Conservation (phyloP, 2,329 filamentous ascomycete species). For the Aspergillus phoenicis region DNA sequence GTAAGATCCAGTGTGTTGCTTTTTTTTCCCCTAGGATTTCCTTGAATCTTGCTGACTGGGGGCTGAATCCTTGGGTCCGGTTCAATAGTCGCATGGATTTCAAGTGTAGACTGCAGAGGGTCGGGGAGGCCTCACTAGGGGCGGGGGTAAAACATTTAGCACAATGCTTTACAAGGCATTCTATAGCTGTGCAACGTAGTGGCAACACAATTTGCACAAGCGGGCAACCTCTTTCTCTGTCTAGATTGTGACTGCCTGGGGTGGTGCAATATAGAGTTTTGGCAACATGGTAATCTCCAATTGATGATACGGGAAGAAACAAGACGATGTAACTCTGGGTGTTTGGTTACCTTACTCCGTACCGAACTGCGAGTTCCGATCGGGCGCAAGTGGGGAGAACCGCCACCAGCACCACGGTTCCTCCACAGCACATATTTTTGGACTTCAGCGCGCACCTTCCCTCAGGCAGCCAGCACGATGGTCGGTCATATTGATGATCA, state of each 20-base stretch:
- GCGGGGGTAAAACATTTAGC: not conserved
- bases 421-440: conserved; percentile 6
- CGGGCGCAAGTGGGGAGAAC: conserved; percentile 5
- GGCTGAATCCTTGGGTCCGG: conserved; percentile 4
- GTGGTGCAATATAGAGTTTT: not conserved
- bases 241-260: not conserved
- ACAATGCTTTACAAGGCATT: not conserved
- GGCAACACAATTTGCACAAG: not conserved
- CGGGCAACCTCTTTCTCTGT: not conserved
- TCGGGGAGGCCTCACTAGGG: not conserved
- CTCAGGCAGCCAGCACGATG: not conserved
- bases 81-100: not conserved
- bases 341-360: not conserved
- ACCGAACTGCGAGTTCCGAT: not conserved
- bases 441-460: not conserved
- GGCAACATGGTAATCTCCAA: not conserved
- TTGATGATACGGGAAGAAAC: not conserved
- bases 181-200: not conserved
- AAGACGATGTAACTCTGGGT: not conserved
- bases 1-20: not conserved
- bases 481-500: not conserved
- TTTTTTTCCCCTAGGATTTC: not conserved
- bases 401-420: conserved; percentile 3
- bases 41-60: conserved; percentile 5
- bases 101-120: not conserved